Percentiles rank a stretch among this genome's conserved stretches.
Evolutionary conservation across 2,329 filamentous ascomycete species (phyloP).

Genomic region (Chaetomiaceae sp.): DNA sequence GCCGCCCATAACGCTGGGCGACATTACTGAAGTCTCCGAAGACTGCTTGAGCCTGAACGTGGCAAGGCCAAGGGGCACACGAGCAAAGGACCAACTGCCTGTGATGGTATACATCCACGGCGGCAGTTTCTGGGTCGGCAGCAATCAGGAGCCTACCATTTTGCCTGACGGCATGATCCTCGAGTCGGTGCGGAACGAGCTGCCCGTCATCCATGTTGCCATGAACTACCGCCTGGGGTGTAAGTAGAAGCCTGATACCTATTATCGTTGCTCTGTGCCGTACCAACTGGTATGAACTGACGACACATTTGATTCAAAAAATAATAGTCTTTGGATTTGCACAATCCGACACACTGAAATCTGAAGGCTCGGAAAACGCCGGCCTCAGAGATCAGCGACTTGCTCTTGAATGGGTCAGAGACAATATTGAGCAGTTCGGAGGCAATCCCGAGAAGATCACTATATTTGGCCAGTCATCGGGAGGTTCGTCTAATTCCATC

Average conservation of each 20-base stretch:
- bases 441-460: slow-evolving; percentile 27
- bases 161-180: slow-evolving; percentile 1
- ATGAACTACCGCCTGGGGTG: slow-evolving; percentile 28
- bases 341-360: slow-evolving; percentile 24
- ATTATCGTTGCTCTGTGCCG: too few species aligned
- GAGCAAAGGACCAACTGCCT: background rate
- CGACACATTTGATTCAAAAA: too few species aligned
- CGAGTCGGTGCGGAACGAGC: slow-evolving; percentile 1
- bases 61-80: background rate
- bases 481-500: background rate
- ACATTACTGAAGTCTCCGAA: slow-evolving; percentile 1
- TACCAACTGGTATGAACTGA: too few species aligned
- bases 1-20: background rate
- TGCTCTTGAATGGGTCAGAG: slow-evolving; percentile 29
- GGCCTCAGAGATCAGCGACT: slow-evolving; percentile 27
- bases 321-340: slow-evolving; percentile 33
- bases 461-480: slow-evolving; percentile 5
- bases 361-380: slow-evolving; percentile 29
- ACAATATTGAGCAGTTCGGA: slow-evolving; percentile 30
- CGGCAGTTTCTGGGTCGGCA: background rate
- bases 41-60: slow-evolving; percentile 7
- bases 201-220: background rate
- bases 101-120: slow-evolving; percentile 8
- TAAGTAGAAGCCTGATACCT: background rate
- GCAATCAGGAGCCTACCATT: slow-evolving; percentile 5